Evolutionary conservation across 2,329 filamentous ascomycete genomes (phyloP).

Genomic region (Calonectria pseudoreteaudii): DNA sequence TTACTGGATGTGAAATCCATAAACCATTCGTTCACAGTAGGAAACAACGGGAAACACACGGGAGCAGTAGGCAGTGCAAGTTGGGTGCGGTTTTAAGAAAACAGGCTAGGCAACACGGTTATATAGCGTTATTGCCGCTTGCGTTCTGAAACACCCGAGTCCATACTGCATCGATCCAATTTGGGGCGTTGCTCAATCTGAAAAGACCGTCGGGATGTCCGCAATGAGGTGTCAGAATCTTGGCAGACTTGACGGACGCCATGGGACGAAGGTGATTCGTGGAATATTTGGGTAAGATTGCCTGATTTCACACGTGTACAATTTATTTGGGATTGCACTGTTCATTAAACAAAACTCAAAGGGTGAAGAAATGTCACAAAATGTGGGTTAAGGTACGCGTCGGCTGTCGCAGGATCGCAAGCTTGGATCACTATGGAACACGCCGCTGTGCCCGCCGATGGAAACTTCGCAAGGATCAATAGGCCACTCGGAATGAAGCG

Average conservation of each 20-base stretch:
- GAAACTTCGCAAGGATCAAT: not conserved
- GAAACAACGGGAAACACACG: not conserved
- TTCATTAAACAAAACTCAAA: not conserved
- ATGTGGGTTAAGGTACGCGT: not conserved
- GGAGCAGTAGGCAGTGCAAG: not conserved
- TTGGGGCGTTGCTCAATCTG: not conserved
- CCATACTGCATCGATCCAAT: not conserved
- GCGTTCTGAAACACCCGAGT: not conserved
- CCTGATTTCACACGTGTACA: not conserved
- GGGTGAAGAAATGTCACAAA: not conserved
- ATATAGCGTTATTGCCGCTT: not conserved
- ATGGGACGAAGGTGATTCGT: not conserved
- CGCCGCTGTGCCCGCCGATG: not conserved
- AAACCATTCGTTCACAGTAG: not conserved
- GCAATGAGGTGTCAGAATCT: not conserved
- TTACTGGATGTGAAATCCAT: not conserved
- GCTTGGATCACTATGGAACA: not conserved
- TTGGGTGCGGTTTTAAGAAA: not conserved
- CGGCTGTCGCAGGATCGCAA: not conserved
- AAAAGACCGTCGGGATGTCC: not conserved
- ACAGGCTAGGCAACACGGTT: no score
- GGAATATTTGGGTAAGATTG: not conserved
- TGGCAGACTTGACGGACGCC: not conserved
- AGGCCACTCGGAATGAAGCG: not conserved
- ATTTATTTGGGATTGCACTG: not conserved